Conservation (phyloP, 805 yeast genomes). For the Yarrowia keelungensis region DNA sequence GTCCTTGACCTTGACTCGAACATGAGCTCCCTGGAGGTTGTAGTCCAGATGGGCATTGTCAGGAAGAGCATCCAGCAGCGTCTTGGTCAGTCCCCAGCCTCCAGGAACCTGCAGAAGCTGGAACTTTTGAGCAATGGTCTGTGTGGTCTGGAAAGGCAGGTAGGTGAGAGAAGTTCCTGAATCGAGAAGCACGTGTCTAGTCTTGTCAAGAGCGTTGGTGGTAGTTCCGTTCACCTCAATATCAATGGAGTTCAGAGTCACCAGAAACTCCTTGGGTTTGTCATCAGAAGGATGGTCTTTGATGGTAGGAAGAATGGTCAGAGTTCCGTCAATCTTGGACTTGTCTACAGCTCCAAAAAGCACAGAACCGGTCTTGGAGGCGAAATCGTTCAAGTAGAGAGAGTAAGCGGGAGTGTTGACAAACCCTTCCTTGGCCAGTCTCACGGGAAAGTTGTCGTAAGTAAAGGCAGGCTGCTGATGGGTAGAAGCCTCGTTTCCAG, state of each 20-base stretch:
- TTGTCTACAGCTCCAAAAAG: constrained; percentile 45
- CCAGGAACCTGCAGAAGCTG: constrained; percentile 43
- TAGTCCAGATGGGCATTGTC: constrained; percentile 89
- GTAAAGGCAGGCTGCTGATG: constrained; percentile 34
- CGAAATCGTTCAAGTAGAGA: constrained; percentile 51
- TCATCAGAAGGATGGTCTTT: constrained; percentile 43
- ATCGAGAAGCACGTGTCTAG: constrained; percentile 52
- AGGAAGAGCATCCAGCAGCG: constrained; percentile 63
- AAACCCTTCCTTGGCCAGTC: constrained; percentile 51
- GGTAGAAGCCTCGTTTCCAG: constrained; percentile 41
- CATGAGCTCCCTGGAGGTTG: constrained; percentile 89
- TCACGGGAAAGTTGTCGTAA: constrained; percentile 49
- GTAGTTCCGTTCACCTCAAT: constrained; percentile 49
- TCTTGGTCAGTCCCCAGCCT: constrained; percentile 68
- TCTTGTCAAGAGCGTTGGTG: constrained; percentile 25
- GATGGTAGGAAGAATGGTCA: constrained; percentile 51
- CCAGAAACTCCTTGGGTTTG: constrained; percentile 22
- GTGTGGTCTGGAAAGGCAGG: constrained; percentile 22
- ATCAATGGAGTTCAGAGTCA: constrained; percentile 29
- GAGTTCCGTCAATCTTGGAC: constrained; percentile 40
- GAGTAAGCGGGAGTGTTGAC: constrained; percentile 55
- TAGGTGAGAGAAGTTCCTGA: constrained; percentile 61
- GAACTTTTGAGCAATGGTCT: constrained; percentile 51
- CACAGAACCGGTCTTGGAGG: constrained; percentile 43
- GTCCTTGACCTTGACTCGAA: constrained; percentile 86